phyloP scores from a whole-genome alignment of 139 green algal species.

The Coelastrella sp. region DNA sequence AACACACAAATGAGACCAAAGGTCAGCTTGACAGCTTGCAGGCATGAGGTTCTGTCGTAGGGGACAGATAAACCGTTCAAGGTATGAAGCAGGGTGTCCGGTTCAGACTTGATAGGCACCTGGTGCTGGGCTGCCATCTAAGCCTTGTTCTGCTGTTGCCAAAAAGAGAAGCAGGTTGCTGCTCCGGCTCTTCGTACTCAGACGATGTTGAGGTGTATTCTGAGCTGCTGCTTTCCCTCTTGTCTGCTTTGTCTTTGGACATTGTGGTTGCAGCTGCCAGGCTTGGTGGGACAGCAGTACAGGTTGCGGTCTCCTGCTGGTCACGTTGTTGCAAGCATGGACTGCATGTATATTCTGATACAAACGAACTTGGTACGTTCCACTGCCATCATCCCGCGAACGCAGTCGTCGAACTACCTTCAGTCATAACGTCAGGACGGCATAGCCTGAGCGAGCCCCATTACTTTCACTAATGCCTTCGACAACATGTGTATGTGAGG shows the following conservation, averaged over 20 bases:
- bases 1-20: too few species aligned
- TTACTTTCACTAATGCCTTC: too few species aligned
- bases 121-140: slow-evolving; percentile 27
- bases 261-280: not conserved
- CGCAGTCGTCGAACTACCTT: not conserved
- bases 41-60: not conserved
- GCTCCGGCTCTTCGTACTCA: not conserved
- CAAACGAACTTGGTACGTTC: not conserved
- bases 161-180: slow-evolving; percentile 5
- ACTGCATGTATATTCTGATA: not conserved
- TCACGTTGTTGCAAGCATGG: not conserved
- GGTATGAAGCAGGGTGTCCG: not conserved
- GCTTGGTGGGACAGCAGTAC: not conserved
- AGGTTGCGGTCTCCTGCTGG: not conserved
- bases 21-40: too few species aligned
- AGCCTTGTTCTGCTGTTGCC: slow-evolving; percentile 34
- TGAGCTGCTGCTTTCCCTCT: slow-evolving; percentile 12
- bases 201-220: not conserved
- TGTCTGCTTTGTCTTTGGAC: not conserved
- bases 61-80: not conserved
- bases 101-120: not conserved
- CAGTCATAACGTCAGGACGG: not conserved
- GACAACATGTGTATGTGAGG: not conserved
- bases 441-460: not conserved
- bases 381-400: not conserved